Percentiles rank a stretch among this genome's conserved stretches.
Evolutionary conservation across 768 basidiomycete genomes (phyloP).

Genomic region (Megacollybia marginata): DNA sequence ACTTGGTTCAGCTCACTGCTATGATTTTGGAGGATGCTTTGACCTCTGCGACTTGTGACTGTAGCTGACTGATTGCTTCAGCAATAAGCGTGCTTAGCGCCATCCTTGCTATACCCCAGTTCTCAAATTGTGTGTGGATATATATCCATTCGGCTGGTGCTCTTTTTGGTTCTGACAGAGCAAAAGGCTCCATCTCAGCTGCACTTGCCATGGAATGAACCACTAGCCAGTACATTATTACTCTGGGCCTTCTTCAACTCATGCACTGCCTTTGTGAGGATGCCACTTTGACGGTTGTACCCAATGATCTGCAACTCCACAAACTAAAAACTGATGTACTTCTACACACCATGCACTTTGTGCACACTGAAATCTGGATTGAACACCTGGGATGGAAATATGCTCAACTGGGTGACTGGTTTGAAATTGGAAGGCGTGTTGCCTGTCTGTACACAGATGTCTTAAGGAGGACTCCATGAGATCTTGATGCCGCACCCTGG

Average conservation of each 20-base stretch:
- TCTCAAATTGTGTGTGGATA: constrained; percentile 83
- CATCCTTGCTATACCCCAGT: constrained; percentile 63
- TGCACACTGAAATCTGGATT: constrained; percentile 86
- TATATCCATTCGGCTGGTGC: constrained; percentile 75
- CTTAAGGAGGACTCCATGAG: constrained; percentile 53
- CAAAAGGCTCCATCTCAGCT: constrained; percentile 49
- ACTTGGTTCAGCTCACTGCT: constrained; percentile 73
- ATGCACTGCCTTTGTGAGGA: constrained; percentile 72
- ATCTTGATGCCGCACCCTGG: constrained; percentile 50
- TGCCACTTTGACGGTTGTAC: constrained; percentile 51
- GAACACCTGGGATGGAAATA: constrained; percentile 87
- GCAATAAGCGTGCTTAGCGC: constrained; percentile 78
- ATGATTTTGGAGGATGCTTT: constrained; percentile 79
- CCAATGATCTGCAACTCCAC: constrained; percentile 52
- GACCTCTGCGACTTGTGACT: constrained; percentile 40
- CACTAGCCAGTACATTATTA: constrained; percentile 76
- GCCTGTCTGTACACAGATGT: constrained; percentile 62
- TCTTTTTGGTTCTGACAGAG: constrained; percentile 62
- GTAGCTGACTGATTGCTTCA: constrained; percentile 67
- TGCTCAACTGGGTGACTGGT: constrained; percentile 69
- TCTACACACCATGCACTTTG: constrained; percentile 65
- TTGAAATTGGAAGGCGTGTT: constrained; percentile 70
- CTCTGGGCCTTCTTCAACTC: constrained; percentile 68
- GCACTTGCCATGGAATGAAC: constrained; percentile 66
- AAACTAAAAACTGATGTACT: constrained; percentile 83